These are phyloP conservation scores for Psidium guajava DNA, from an alignment of 345 rosid species.

Conservation along the genomic window DNA sequence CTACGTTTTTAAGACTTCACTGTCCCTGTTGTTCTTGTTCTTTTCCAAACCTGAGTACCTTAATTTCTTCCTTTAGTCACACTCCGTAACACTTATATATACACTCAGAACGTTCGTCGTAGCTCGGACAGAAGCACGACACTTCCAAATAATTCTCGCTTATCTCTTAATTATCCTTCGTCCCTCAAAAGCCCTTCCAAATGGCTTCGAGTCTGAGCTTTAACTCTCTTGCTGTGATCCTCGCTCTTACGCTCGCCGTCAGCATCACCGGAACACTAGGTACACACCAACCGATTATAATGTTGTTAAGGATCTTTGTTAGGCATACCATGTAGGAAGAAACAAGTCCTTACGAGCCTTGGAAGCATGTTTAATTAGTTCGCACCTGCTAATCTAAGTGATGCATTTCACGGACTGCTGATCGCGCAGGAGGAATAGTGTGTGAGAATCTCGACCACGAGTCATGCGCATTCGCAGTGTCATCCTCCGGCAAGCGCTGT, in stretches of 20 bases:
- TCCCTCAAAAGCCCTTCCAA: neutral
- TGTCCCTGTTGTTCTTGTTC: neutral
- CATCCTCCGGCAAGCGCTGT: constrained; percentile 69
- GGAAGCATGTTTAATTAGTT: neutral
- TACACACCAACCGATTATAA: neutral
- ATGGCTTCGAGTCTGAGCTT: neutral
- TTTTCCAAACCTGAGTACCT: neutral
- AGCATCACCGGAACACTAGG: neutral
- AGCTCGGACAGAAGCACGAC: neutral
- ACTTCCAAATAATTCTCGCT: neutral
- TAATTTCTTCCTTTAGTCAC: neutral
- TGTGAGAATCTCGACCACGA: constrained; percentile 54
- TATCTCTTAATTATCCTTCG: neutral
- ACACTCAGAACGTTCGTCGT: neutral
- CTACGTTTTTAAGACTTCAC: neutral
- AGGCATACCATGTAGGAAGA: neutral
- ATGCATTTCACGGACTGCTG: neutral
- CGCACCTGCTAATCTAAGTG: neutral
- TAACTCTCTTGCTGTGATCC: neutral
- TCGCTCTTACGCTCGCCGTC: neutral
- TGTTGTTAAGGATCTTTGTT: neutral
- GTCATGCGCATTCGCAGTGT: constrained; percentile 60
- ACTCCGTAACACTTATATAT: neutral
- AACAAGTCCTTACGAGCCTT: neutral
- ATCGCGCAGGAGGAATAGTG: constrained; percentile 25